phyloP scores from a whole-genome alignment of 2,329 filamentous ascomycete genomes.

The Ophiognomonia clavigignenti-juglandacearum region DNA sequence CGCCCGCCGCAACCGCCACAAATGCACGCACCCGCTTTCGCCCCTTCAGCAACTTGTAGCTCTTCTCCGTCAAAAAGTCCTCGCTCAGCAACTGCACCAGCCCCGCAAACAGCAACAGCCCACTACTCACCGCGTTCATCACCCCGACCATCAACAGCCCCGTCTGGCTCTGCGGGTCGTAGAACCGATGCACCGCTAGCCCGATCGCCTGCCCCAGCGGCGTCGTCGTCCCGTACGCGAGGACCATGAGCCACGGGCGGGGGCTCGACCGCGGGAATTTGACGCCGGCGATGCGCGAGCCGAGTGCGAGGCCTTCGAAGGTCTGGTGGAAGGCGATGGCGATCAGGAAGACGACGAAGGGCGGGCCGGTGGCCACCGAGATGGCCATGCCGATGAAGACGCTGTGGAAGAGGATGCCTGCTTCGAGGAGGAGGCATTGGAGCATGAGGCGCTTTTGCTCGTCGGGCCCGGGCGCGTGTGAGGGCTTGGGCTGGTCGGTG shows the following conservation, averaged over 20 bases:
- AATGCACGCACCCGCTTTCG: constrained; percentile 58
- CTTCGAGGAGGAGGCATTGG: constrained; percentile 75
- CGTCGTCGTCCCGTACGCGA: constrained; percentile 72
- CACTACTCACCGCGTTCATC: constrained; percentile 82
- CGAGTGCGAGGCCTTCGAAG: constrained; percentile 82
- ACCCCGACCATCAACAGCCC: constrained; percentile 79
- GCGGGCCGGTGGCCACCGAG: constrained; percentile 72
- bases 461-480: constrained; percentile 39
- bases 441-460: constrained; percentile 63
- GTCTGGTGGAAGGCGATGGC: constrained; percentile 84
- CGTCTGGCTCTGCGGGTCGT: constrained; percentile 71
- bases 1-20: constrained; percentile 57
- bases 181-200: constrained; percentile 69
- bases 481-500: constrained; percentile 18
- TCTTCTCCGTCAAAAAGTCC: constrained; percentile 75
- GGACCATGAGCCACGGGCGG: constrained; percentile 78
- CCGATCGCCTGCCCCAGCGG: constrained; percentile 82
- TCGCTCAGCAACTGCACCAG: constrained; percentile 81
- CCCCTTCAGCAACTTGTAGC: constrained; percentile 62
- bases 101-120: constrained; percentile 75
- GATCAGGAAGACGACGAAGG: constrained; percentile 74
- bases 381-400: constrained; percentile 86
- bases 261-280: constrained; percentile 69
- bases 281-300: constrained; percentile 77
- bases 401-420: constrained; percentile 79